Evolutionary conservation across 495 filamentous ascomycete genomes (phyloP).

Genomic region (Penicillium lividum): DNA sequence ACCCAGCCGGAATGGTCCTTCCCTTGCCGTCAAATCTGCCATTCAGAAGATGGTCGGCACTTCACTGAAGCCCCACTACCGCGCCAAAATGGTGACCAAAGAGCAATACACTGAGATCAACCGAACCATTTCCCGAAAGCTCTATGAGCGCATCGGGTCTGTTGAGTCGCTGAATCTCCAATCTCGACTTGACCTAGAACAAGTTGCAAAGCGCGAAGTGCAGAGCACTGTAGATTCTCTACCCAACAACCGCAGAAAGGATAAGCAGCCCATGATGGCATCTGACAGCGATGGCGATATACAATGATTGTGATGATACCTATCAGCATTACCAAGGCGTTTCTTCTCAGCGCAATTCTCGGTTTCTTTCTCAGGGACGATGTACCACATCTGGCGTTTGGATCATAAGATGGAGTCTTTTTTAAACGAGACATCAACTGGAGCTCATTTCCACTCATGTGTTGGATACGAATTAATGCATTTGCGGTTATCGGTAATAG

Average conservation of each 20-base stretch:
- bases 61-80: slow-evolving; percentile 75
- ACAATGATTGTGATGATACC: slow-evolving; percentile 25
- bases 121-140: slow-evolving; percentile 72
- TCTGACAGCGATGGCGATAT: slow-evolving; percentile 27
- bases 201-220: slow-evolving; percentile 72
- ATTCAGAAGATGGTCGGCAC: slow-evolving; percentile 79
- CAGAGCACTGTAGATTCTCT: slow-evolving; percentile 57
- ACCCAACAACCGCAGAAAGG: slow-evolving; percentile 21
- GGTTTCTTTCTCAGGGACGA: slow-evolving; percentile 4
- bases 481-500: background rate
- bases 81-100: slow-evolving; percentile 65
- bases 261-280: slow-evolving; percentile 27
- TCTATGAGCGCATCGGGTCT: slow-evolving; percentile 80
- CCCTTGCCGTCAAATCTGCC: slow-evolving; percentile 69
- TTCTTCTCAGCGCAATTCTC: slow-evolving; percentile 10
- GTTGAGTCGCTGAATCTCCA: slow-evolving; percentile 56
- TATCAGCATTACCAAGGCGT: slow-evolving; percentile 28
- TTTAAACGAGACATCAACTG: slow-evolving; percentile 1
- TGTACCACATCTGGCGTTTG: slow-evolving; percentile 9
- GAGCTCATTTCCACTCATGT: background rate
- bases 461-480: background rate
- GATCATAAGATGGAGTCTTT: background rate
- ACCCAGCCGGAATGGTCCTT: slow-evolving; percentile 53
- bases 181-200: slow-evolving; percentile 63
- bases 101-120: slow-evolving; percentile 90